phyloP scores from a whole-genome alignment of 140 eudicot genomes.

The Anethum foeniculum region DNA sequence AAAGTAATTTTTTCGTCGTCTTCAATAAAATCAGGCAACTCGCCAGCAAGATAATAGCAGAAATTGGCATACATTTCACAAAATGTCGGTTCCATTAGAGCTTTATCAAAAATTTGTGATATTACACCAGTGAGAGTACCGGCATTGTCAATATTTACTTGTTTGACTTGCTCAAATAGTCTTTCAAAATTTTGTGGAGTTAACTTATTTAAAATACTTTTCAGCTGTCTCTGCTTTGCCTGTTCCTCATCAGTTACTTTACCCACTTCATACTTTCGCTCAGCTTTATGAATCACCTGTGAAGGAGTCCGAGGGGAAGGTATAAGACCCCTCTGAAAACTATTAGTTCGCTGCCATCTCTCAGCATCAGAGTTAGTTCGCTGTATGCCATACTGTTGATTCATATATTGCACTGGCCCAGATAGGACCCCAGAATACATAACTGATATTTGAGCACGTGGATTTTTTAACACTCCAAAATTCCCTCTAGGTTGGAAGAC shows the following conservation, averaged over 20 bases:
- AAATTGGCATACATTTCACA: conserved; percentile 88
- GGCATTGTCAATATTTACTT: conserved; percentile 51
- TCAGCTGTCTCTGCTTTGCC: conserved; percentile 78
- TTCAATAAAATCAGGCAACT: conserved; percentile 70
- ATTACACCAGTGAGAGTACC: conserved; percentile 45
- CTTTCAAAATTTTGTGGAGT: conserved; percentile 96
- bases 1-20: conserved; percentile 71
- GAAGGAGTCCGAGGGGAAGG: conserved; percentile 66
- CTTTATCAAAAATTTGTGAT: conserved; percentile 65
- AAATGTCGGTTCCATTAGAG: conserved; percentile 90
- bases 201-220: conserved; percentile 76
- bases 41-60: conserved; percentile 60
- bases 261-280: conserved; percentile 78
- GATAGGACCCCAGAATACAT: conserved; percentile 41
- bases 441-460: conserved; percentile 27
- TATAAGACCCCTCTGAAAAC: conserved; percentile 61
- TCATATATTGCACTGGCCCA: conserved; percentile 42
- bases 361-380: conserved; percentile 66
- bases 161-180: conserved; percentile 52
- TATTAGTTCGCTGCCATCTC: conserved; percentile 67
- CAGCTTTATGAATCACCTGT: conserved; percentile 80
- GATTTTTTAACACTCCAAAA: conserved; percentile 39
- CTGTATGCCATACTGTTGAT: conserved; percentile 36
- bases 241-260: conserved; percentile 84
- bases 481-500: conserved; percentile 34